These are phyloP conservation scores for Austroboletus niveus DNA, from an alignment of 1,284 basidiomycete species.

Conservation along the genomic window DNA sequence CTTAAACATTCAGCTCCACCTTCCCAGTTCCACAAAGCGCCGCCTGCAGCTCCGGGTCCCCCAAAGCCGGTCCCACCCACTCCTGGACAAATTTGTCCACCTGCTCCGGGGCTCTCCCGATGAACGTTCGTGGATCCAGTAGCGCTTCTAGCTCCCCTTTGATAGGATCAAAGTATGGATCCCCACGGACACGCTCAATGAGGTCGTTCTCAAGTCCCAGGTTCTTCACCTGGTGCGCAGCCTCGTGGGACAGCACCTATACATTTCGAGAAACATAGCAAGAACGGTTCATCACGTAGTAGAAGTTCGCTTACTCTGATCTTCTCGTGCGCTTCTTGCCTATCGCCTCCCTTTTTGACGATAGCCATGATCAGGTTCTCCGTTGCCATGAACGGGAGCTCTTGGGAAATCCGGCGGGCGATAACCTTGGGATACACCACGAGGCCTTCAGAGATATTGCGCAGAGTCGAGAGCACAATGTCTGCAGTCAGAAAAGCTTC, in stretches of 20 bases:
- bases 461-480: slow-evolving; percentile 92
- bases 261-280: slow-evolving; percentile 14
- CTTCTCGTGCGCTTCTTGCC: slow-evolving; percentile 96
- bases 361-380: slow-evolving; percentile 99
- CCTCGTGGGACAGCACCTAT: slow-evolving; percentile 91
- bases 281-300: slow-evolving; percentile 11
- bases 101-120: slow-evolving; percentile 91
- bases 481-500: slow-evolving; percentile 98
- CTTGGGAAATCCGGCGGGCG: slow-evolving; percentile 85
- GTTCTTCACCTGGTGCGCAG: slow-evolving; percentile 92
- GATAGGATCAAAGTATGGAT: slow-evolving; percentile 65
- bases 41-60: slow-evolving; percentile 59
- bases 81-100: slow-evolving; percentile 87
- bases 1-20: slow-evolving; percentile 52
- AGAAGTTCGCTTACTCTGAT: slow-evolving; percentile 65
- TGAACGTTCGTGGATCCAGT: slow-evolving; percentile 82
- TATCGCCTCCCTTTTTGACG: slow-evolving; percentile 92
- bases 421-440: slow-evolving; percentile 99
- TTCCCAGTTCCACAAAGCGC: slow-evolving; percentile 50
- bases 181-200: slow-evolving; percentile 79
- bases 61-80: slow-evolving; percentile 88
- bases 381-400: slow-evolving; percentile 98
- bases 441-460: slow-evolving; percentile 96
- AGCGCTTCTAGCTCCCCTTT: slow-evolving; percentile 63
- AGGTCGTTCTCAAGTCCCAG: slow-evolving; percentile 96